Percentiles rank a stretch among this genome's conserved stretches.
phyloP scores from a whole-genome alignment of 495 filamentous ascomycete species.

The Niebla homalea region DNA sequence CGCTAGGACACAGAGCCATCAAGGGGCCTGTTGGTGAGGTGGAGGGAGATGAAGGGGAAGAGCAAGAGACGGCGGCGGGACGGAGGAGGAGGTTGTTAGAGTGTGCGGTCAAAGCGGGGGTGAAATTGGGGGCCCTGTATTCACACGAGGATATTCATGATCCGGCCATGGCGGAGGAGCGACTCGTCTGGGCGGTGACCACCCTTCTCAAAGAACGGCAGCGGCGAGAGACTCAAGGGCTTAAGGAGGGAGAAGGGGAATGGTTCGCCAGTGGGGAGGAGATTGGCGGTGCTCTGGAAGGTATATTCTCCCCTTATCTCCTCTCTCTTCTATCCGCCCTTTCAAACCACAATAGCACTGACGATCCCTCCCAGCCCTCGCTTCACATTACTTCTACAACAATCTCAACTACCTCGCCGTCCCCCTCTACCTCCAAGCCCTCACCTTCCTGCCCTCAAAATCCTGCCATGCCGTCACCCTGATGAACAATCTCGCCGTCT shows the following conservation, averaged over 20 bases:
- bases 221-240: conserved; percentile 48
- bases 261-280: conserved; percentile 65
- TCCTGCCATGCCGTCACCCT: conserved; percentile 62
- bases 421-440: conserved; percentile 77
- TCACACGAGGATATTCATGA: conserved; percentile 44
- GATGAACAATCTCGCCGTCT: conserved; percentile 32
- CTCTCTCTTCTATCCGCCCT: neutral
- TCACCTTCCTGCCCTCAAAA: conserved; percentile 42
- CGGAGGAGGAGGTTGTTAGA: conserved; percentile 57
- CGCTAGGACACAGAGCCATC: conserved; percentile 49
- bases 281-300: conserved; percentile 51
- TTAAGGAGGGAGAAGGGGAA: conserved; percentile 48
- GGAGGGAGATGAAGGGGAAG: conserved; percentile 27
- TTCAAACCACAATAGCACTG: neutral
- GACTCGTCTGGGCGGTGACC: conserved; percentile 71
- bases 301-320: conserved; percentile 28
- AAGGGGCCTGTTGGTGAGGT: conserved; percentile 52
- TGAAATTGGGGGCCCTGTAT: conserved; percentile 77
- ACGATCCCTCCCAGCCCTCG: conserved; percentile 38
- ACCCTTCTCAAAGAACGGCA: conserved; percentile 60
- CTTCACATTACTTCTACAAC: conserved; percentile 52
- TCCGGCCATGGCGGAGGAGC: conserved; percentile 53
- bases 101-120: conserved; percentile 57
- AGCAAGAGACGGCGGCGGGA: conserved; percentile 6
- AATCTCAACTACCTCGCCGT: conserved; percentile 64